These are phyloP conservation scores for Elsinoe perseae DNA, from an alignment of 2,329 filamentous ascomycete genomes.

Conservation along the genomic window DNA sequence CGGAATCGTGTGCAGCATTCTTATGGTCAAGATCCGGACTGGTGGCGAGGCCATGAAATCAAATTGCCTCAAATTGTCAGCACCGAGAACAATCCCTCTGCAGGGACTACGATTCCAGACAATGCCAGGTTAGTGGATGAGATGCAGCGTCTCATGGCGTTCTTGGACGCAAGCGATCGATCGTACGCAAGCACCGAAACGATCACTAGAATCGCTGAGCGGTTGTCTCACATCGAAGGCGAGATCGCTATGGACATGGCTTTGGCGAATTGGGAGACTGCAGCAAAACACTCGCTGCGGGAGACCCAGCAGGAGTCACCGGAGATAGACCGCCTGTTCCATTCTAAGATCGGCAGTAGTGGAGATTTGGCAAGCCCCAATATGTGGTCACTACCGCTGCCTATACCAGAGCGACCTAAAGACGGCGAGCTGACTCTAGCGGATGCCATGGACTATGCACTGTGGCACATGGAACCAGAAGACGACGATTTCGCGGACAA, in stretches of 20 bases:
- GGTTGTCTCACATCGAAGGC: neutral
- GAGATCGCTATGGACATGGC: slow-evolving; percentile 16
- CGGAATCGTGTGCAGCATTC: slow-evolving; percentile 38
- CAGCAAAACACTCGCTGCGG: slow-evolving; percentile 16
- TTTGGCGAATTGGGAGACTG: slow-evolving; percentile 23
- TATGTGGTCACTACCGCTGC: slow-evolving; percentile 16
- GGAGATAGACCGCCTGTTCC: slow-evolving; percentile 23
- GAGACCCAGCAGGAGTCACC: slow-evolving; percentile 7
- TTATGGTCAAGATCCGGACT: slow-evolving; percentile 51
- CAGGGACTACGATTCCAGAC: slow-evolving; percentile 25
- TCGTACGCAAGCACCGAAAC: slow-evolving; percentile 51
- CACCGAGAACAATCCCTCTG: slow-evolving; percentile 28
- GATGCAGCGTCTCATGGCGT: slow-evolving; percentile 54
- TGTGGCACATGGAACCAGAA: slow-evolving; percentile 27
- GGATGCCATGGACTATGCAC: slow-evolving; percentile 24
- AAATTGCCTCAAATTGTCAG: slow-evolving; percentile 43
- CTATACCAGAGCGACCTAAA: slow-evolving; percentile 14
- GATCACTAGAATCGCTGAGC: slow-evolving; percentile 36
- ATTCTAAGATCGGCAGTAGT: slow-evolving; percentile 21
- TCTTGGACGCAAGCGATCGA: slow-evolving; percentile 50
- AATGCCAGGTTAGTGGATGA: slow-evolving; percentile 48
- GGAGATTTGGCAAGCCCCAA: slow-evolving; percentile 22
- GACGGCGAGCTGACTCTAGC: slow-evolving; percentile 27
- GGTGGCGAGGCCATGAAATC: slow-evolving; percentile 54
- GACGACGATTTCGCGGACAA: slow-evolving; percentile 22